Conservation (phyloP, 2,329 filamentous ascomycete genomes). For the Colletotrichum abscissum region DNA sequence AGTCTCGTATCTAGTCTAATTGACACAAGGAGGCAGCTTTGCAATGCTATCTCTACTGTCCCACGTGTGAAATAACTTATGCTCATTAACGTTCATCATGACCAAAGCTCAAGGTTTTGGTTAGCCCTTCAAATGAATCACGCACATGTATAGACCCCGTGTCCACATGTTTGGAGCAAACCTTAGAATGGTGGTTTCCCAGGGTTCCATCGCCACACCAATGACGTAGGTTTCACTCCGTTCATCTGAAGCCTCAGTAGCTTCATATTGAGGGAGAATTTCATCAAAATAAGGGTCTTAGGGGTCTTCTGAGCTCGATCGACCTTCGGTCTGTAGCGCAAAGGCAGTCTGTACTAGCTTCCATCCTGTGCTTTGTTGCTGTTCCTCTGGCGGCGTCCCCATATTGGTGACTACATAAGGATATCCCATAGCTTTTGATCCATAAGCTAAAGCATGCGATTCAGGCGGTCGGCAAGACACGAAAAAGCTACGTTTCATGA, state of each 20-base stretch:
- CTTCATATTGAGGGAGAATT: not conserved
- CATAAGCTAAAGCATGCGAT: not conserved
- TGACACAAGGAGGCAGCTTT: not conserved
- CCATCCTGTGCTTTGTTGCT: not conserved
- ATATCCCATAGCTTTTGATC: not conserved
- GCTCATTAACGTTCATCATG: not conserved
- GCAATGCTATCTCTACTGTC: not conserved
- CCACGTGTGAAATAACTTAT: not conserved
- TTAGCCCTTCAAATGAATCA: not conserved
- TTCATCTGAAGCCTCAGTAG: not conserved
- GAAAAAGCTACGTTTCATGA: not conserved
- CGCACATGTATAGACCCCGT: too few species aligned
- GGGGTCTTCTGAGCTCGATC: not conserved
- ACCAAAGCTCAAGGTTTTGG: not conserved
- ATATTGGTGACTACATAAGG: not conserved
- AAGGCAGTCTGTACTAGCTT: not conserved
- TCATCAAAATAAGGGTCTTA: not conserved
- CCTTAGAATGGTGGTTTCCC: not conserved
- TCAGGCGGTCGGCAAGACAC: not conserved
- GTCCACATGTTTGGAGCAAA: not conserved
- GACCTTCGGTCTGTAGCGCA: not conserved
- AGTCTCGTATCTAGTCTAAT: not conserved
- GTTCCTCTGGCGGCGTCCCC: not conserved
- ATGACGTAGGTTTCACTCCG: not conserved
- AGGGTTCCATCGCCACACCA: not conserved